A percentile compares a stretch with the other conserved stretches of the same genome.
Conservation (phyloP, 2,329 filamentous ascomycete genomes). For the Ceratocystis colombiana region DNA sequence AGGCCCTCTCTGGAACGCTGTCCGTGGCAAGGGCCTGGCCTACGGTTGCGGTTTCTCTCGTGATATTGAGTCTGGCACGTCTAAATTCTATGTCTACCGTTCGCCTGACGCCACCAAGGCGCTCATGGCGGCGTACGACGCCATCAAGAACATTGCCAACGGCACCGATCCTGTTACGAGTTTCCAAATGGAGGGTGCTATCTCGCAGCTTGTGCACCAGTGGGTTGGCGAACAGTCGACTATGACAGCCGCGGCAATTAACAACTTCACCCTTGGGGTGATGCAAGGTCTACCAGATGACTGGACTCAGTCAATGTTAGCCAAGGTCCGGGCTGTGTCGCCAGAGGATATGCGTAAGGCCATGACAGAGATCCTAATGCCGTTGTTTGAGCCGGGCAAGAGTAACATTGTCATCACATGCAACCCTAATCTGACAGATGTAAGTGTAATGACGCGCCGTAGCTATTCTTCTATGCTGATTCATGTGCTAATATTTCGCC, state of each 20-base stretch:
- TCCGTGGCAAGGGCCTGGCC: slow-evolving; percentile 84
- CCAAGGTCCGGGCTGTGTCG: slow-evolving; percentile 63
- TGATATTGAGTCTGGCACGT: slow-evolving; percentile 65
- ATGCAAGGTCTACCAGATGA: slow-evolving; percentile 64
- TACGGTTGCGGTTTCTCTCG: slow-evolving; percentile 77
- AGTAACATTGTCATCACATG: slow-evolving; percentile 85
- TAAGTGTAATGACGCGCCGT: slow-evolving; percentile 38
- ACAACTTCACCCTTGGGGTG: slow-evolving; percentile 74
- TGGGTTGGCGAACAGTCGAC: slow-evolving; percentile 85
- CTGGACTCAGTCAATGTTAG: slow-evolving; percentile 67
- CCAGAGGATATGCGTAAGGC: slow-evolving; percentile 65
- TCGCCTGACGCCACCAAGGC: slow-evolving; percentile 84
- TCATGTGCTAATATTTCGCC: slow-evolving; percentile 10
- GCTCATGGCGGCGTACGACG: slow-evolving; percentile 62
- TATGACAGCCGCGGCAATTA: slow-evolving; percentile 68
- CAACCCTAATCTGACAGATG: slow-evolving; percentile 73
- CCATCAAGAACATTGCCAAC: slow-evolving; percentile 63
- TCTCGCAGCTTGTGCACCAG: slow-evolving; percentile 75
- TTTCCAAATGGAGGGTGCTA: slow-evolving; percentile 76
- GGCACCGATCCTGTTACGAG: slow-evolving; percentile 65
- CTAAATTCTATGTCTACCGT: slow-evolving; percentile 80
- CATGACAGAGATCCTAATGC: slow-evolving; percentile 64
- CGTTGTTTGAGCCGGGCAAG: slow-evolving; percentile 67
- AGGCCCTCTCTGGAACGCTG: slow-evolving; percentile 85
- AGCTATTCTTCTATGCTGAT: slow-evolving; percentile 13